Evolutionary conservation across 2,329 filamentous ascomycete genomes (phyloP).

Genomic region (Plectosphaerella cucumerina): DNA sequence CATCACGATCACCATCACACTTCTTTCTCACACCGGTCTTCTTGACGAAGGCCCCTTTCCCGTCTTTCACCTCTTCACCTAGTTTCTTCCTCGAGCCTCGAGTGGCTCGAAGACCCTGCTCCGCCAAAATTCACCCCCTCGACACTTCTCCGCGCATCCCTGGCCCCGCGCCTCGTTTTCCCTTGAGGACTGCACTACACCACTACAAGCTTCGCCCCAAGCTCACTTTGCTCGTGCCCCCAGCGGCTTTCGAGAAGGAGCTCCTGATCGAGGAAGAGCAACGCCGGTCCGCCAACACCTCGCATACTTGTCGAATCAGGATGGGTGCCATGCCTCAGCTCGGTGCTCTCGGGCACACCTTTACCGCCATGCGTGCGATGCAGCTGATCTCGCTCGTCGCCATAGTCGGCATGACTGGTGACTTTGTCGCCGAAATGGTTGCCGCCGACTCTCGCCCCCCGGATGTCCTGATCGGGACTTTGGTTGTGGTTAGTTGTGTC

Average conservation of each 20-base stretch:
- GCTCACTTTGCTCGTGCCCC: constrained; percentile 37
- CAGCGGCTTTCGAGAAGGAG: constrained; percentile 5
- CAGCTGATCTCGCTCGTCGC: constrained; percentile 69
- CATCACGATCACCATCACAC: background rate
- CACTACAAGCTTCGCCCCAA: constrained; percentile 29
- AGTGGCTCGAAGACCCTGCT: constrained; percentile 1
- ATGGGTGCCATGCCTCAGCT: constrained; percentile 49
- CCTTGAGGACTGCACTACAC: constrained; percentile 30
- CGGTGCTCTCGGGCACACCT: constrained; percentile 74
- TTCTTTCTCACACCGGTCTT: background rate
- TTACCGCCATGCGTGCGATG: constrained; percentile 67
- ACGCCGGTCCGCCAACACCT: constrained; percentile 17
- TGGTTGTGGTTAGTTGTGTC: constrained; percentile 65
- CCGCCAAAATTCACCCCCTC: constrained; percentile 8
- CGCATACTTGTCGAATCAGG: background rate
- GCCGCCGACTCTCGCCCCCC: constrained; percentile 61
- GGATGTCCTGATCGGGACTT: constrained; percentile 69
- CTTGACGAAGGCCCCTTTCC: background rate
- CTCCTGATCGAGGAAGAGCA: background rate
- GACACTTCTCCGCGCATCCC: constrained; percentile 20
- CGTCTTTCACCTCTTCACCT: background rate
- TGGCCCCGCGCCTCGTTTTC: constrained; percentile 37
- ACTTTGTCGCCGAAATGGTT: constrained; percentile 78
- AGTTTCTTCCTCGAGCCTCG: background rate
- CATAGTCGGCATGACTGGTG: constrained; percentile 75